phyloP scores from a whole-genome alignment of 2,329 filamentous ascomycete genomes.

The Apiospora phragmitis region DNA sequence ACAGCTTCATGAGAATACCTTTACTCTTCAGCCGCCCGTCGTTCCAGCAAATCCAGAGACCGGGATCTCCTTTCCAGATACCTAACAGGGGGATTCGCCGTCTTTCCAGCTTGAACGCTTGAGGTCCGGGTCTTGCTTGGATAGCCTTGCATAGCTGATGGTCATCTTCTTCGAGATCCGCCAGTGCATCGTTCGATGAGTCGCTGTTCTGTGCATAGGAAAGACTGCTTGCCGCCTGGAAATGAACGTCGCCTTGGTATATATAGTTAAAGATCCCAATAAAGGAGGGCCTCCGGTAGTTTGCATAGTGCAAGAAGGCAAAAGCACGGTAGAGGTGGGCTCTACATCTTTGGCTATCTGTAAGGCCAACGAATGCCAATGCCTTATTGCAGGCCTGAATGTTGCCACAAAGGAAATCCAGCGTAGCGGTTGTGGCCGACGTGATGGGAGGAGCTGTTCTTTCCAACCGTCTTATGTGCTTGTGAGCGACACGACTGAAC shows the following conservation, averaged over 20 bases:
- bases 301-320: neutral
- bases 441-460: neutral
- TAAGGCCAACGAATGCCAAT: neutral
- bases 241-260: neutral
- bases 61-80: neutral
- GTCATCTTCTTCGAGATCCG: neutral
- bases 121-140: neutral
- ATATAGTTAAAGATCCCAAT: too few species aligned
- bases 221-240: neutral
- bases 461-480: neutral
- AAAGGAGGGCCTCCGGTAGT: neutral
- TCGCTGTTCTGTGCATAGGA: neutral
- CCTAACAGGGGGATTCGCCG: neutral
- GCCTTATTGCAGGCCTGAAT: neutral
- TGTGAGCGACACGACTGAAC: neutral
- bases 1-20: neutral
- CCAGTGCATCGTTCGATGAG: neutral
- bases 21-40: too few species aligned
- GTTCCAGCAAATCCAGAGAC: neutral
- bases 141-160: neutral
- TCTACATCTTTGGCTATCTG: neutral
- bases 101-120: too few species aligned
- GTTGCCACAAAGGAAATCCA: neutral
- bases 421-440: neutral
- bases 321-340: neutral